Conservation (phyloP, 2,329 filamentous ascomycete genomes). For the Malbranchea zuffiana region DNA sequence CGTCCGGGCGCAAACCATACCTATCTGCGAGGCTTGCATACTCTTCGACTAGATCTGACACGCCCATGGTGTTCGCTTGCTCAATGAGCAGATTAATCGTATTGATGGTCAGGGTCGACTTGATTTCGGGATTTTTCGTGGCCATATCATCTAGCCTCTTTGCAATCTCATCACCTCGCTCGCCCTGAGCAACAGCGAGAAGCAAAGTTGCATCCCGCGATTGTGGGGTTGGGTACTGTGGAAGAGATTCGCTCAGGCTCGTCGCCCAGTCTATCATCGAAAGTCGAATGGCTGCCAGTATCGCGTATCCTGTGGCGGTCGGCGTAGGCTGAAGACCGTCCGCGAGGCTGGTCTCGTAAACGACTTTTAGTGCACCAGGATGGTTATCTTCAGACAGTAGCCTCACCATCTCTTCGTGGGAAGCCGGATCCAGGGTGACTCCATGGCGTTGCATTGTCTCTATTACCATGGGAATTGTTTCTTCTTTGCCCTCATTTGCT, state of each 20-base stretch:
- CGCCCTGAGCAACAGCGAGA: constrained; percentile 63
- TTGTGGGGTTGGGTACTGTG: constrained; percentile 40
- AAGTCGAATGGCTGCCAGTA: constrained; percentile 52
- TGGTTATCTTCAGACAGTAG: constrained; percentile 53
- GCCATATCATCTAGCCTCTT: constrained; percentile 61
- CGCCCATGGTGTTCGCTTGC: constrained; percentile 57
- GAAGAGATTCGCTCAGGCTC: constrained; percentile 43
- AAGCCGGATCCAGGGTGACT: constrained; percentile 27
- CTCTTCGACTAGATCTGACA: constrained; percentile 62
- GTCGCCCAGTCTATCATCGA: constrained; percentile 52
- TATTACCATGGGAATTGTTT: constrained; percentile 17
- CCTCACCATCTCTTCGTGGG: constrained; percentile 44
- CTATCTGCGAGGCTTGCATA: constrained; percentile 57
- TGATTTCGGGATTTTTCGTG: constrained; percentile 34
- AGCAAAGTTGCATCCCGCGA: constrained; percentile 64
- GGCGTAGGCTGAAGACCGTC: constrained; percentile 33
- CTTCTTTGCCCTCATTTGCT: constrained; percentile 40
- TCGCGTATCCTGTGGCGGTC: constrained; percentile 43
- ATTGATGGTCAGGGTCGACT: constrained; percentile 49
- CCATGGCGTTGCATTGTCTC: constrained; percentile 17
- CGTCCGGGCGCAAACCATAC: constrained; percentile 55
- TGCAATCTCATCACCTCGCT: constrained; percentile 59
- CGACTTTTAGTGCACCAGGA: constrained; percentile 51
- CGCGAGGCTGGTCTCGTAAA: constrained; percentile 51
- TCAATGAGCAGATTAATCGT: constrained; percentile 70